Percentiles rank a stretch among this genome's conserved stretches.
Conservation (phyloP, 2,329 filamentous ascomycete genomes). For the Colletotrichum salicis region DNA sequence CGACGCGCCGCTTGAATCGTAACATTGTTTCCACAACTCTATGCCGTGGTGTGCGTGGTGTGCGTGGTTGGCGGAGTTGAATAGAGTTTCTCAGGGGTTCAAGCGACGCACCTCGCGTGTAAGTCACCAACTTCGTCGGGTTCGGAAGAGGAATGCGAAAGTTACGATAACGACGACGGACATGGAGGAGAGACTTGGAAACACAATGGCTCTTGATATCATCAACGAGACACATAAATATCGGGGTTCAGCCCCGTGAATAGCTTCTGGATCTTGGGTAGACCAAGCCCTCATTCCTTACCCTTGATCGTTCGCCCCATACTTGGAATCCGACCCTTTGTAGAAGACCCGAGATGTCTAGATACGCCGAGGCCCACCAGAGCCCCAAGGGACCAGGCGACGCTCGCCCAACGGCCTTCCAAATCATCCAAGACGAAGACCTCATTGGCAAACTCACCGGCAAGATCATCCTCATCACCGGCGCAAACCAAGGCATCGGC, state of each 20-base stretch:
- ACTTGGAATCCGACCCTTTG: background rate
- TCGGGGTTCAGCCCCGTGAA: background rate
- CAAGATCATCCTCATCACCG: slow-evolving; percentile 51
- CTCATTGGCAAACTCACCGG: slow-evolving; percentile 38
- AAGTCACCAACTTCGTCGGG: background rate
- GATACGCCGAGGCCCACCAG: slow-evolving; percentile 3
- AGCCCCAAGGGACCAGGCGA: slow-evolving; percentile 32
- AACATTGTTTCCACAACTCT: background rate
- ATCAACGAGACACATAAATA: background rate
- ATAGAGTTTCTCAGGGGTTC: background rate
- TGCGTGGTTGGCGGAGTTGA: background rate
- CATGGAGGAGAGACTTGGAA: background rate
- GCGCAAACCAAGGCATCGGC: slow-evolving; percentile 50
- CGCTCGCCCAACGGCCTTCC: slow-evolving; percentile 33
- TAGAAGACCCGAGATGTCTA: background rate
- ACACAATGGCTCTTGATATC: background rate
- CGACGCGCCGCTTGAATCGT: background rate
- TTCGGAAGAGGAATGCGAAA: background rate
- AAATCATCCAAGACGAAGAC: slow-evolving; percentile 33
- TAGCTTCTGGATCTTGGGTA: background rate
- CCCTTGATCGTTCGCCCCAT: no score
- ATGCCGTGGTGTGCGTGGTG: background rate
- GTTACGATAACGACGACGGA: background rate
- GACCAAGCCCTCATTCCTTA: background rate
- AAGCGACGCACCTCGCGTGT: background rate